These are phyloP conservation scores for Ashbya aceris DNA, from an alignment of 1,139 yeast species.

Conservation along the genomic window DNA sequence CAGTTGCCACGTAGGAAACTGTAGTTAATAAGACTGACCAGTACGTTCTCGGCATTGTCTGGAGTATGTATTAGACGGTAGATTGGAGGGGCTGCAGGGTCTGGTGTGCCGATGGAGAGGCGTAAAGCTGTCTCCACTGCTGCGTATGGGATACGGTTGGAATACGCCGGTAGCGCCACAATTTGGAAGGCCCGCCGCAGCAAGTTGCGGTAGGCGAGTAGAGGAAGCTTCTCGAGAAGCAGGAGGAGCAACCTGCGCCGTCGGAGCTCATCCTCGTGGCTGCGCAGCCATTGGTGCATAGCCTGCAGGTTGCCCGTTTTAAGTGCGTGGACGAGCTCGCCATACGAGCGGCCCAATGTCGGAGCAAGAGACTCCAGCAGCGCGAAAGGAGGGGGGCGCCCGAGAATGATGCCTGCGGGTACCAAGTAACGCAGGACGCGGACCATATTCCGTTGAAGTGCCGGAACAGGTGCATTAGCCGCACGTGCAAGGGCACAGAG, in stretches of 20 bases:
- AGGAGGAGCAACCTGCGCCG: conserved; percentile 15
- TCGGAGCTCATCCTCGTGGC: conserved; percentile 17
- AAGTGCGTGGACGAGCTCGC: conserved; percentile 11
- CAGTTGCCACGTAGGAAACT: conserved; percentile 28
- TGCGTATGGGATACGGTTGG: conserved; percentile 23
- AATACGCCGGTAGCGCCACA: conserved; percentile 13
- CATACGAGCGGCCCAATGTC: conserved; percentile 14
- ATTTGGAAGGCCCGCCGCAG: conserved; percentile 14
- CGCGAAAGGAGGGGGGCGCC: conserved; percentile 20
- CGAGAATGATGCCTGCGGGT: conserved; percentile 25
- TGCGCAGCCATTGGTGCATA: conserved; percentile 23
- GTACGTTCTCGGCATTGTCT: conserved; percentile 23
- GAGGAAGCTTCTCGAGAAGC: conserved; percentile 25
- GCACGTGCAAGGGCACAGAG: conserved; percentile 10
- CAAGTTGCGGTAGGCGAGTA: conserved; percentile 24
- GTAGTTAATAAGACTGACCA: conserved; percentile 25
- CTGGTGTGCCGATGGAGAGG: conserved; percentile 15
- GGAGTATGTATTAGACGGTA: conserved; percentile 22
- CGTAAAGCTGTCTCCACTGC: conserved; percentile 14
- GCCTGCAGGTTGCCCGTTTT: conserved; percentile 20
- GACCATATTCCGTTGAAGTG: conserved; percentile 16
- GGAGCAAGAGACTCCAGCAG: conserved; percentile 13
- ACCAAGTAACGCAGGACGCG: conserved; percentile 20
- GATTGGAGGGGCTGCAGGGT: conserved; percentile 8
- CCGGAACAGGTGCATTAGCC: conserved; percentile 6